Base-by-base conservation (phyloP, 1,284 basidiomycete genomes). In the Pulveroboletus ridleyi region DNA sequence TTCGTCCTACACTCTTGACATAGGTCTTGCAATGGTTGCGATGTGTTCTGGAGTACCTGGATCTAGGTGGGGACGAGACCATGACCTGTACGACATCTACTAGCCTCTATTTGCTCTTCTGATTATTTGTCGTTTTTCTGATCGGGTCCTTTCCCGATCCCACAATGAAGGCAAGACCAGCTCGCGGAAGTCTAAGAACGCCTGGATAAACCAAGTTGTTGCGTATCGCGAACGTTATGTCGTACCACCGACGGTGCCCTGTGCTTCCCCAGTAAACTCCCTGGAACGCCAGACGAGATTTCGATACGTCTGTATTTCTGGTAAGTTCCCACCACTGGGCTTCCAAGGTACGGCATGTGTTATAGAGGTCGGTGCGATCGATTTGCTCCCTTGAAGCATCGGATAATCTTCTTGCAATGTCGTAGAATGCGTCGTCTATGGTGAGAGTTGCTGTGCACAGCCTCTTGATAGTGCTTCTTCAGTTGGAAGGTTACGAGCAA, bases 201-300 rank as follows among this genome's bases (percentile, higher is more conserved):
- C 5, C 9, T 14, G 9, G 17, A 29, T 64, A 14, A 67, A 15
- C 17, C 11, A 15, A 22, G 25, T 8, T 0, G 20, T 42, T n/a
- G 41, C 2, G 18, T 33, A 17, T 22, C 4, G 58, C 1, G 1
- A 41, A 20, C 4, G 11, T 33, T 4, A n/a, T 41, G 13, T 41
- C 60, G 6, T 29, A 71, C 70, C 70, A 3, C 73, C 71, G 4
- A 73, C 70, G 10, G 42, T n/a, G 15, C 39, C 59, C 54, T 70
- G 70, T 11, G 70, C 70, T 47, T 73, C 59, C 10, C 65, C 70
- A 53, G 70, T 71, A 56, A 70, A 70, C 8, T 68, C 62, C 56
- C 71, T 29, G 25, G 25, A 71, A 17, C 57, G 64, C 68, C 70
- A 73, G 22, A 73, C 49, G 35, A 73, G 70, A 13, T 33, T 4